A percentile compares a stretch with the other conserved stretches of the same genome.
phyloP scores from a whole-genome alignment of 495 filamentous ascomycete genomes.

The Trypethelium eluteriae region DNA sequence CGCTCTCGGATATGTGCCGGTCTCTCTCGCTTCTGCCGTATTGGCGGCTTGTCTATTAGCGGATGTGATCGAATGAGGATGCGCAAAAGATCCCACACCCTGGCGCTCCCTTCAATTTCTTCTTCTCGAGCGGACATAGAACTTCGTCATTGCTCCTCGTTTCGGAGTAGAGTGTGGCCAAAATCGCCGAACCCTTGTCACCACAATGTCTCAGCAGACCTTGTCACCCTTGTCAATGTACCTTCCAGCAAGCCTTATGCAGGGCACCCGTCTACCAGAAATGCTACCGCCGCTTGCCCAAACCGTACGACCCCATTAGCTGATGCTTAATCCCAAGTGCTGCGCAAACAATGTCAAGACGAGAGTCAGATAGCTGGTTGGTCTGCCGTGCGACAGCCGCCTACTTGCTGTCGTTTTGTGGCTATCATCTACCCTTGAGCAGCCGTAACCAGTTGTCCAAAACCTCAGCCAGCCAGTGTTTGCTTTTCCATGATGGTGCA shows the following conservation, averaged over 20 bases:
- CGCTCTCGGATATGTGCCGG: conserved; percentile 1
- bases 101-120: not conserved
- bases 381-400: no score
- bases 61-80: not conserved
- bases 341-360: no score
- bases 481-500: not conserved
- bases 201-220: no score
- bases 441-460: no score
- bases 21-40: not conserved
- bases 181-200: no score
- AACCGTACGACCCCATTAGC: not conserved
- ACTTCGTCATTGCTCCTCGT: not conserved
- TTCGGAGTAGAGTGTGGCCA: no score
- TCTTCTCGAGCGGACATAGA: not conserved
- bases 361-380: no score
- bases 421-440: no score
- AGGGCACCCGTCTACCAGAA: not conserved
- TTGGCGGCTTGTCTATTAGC: not conserved
- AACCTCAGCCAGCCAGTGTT: no score
- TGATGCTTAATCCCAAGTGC: no score
- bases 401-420: no score
- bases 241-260: not conserved
- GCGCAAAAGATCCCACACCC: not conserved
- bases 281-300: not conserved
- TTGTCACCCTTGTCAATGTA: not conserved